Evolutionary conservation across 2,329 filamentous ascomycete species (phyloP).

Genomic region (Fusarium albidum): DNA sequence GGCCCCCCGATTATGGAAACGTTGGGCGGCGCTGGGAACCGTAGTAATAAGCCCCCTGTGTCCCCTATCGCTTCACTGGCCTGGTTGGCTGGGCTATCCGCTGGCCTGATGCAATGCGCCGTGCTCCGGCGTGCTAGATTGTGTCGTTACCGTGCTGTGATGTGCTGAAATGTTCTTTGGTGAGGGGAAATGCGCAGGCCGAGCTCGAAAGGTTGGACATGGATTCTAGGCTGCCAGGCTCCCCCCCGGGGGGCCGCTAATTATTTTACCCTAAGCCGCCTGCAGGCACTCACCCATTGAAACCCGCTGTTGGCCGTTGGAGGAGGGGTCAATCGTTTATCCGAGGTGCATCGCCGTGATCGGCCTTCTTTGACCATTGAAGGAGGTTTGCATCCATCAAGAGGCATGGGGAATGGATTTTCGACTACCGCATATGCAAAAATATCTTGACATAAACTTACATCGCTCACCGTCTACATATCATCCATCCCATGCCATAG

Average conservation of each 20-base stretch:
- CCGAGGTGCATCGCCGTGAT: slow-evolving; percentile 24
- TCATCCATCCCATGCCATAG: slow-evolving; percentile 20
- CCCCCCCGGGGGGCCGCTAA: background rate
- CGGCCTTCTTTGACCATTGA: slow-evolving; percentile 8
- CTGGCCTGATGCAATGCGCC: slow-evolving; percentile 10
- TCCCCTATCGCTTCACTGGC: background rate
- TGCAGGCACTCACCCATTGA: slow-evolving; percentile 19
- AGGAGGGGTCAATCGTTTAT: slow-evolving; percentile 28
- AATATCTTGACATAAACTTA: slow-evolving; percentile 25
- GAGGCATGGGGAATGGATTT: background rate
- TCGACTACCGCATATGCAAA: slow-evolving; percentile 2
- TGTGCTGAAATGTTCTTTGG: slow-evolving; percentile 53
- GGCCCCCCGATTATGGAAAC: background rate
- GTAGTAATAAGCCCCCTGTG: background rate
- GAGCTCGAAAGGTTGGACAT: slow-evolving; percentile 22
- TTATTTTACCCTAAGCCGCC: background rate
- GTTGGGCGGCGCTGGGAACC: slow-evolving; percentile 9
- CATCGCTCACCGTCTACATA: slow-evolving; percentile 25
- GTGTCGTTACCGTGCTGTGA: slow-evolving; percentile 34
- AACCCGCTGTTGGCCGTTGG: slow-evolving; percentile 1
- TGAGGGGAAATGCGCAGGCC: slow-evolving; percentile 47
- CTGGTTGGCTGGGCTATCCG: slow-evolving; percentile 2
- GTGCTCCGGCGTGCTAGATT: slow-evolving; percentile 24
- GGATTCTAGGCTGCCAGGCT: slow-evolving; percentile 12
- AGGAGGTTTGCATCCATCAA: background rate